These are phyloP conservation scores for Metschnikowia reukaufii DNA, from an alignment of 805 yeast genomes.

Conservation along the genomic window DNA sequence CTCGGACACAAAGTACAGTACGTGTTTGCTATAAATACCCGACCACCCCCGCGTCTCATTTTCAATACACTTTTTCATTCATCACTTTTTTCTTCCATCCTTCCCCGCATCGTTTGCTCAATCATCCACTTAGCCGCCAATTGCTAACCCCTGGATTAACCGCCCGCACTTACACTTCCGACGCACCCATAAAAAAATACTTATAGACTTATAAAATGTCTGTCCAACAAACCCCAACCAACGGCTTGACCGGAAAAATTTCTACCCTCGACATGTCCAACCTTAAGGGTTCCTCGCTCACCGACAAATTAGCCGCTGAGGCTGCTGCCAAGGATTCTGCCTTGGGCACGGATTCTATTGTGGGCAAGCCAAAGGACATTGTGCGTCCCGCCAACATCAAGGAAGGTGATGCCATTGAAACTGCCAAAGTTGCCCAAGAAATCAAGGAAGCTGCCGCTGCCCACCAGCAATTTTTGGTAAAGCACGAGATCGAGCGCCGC, in stretches of 20 bases:
- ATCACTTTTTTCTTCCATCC: background rate
- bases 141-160: background rate
- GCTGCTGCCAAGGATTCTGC: conserved; percentile 20
- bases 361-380: conserved; percentile 22
- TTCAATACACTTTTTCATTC: background rate
- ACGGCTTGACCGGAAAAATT: conserved; percentile 47
- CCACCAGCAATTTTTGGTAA: conserved; percentile 57
- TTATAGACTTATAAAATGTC: conserved; percentile 13
- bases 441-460: conserved; percentile 26
- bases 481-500: conserved; percentile 72
- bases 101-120: background rate
- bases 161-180: conserved; percentile 5
- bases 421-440: conserved; percentile 26
- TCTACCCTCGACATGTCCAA: conserved; percentile 38
- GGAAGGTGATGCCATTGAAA: conserved; percentile 22
- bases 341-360: conserved; percentile 20
- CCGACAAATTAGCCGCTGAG: conserved; percentile 45
- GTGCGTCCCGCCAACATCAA: conserved; percentile 20
- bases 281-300: conserved; percentile 36
- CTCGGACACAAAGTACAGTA: conserved; percentile 14
- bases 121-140: background rate
- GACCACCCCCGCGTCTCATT: conserved; percentile 1
- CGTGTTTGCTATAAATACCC: conserved; percentile 13
- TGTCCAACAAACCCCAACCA: conserved; percentile 47
- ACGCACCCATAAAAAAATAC: background rate